phyloP scores from a whole-genome alignment of 2,329 filamentous ascomycete genomes.

The Pseudogymnoascus sp. region DNA sequence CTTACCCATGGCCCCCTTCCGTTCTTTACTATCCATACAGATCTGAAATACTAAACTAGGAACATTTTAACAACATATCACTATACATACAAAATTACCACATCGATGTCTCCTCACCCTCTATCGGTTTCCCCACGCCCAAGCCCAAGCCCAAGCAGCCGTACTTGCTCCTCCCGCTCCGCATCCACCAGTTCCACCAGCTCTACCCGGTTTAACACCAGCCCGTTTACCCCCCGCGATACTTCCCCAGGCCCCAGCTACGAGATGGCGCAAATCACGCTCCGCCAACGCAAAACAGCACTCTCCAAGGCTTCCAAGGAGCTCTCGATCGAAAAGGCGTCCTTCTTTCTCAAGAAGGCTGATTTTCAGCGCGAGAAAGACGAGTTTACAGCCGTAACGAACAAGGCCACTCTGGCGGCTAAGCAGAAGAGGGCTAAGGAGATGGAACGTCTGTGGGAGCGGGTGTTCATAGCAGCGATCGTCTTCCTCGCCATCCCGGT shows the following conservation, averaged over 20 bases:
- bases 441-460: neutral
- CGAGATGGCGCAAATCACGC: neutral
- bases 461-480: neutral
- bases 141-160: neutral
- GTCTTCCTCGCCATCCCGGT: neutral
- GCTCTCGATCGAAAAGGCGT: neutral
- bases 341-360: neutral
- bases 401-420: neutral
- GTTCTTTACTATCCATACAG: neutral
- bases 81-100: neutral
- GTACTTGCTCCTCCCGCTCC: neutral
- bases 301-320: neutral
- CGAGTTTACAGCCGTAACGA: neutral
- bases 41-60: neutral
- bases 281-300: neutral
- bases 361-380: neutral
- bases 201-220: neutral
- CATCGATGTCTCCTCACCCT: neutral
- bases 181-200: neutral
- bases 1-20: neutral
- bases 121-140: neutral
- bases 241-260: neutral
- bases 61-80: neutral
- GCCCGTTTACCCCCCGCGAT: neutral
- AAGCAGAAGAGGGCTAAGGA: neutral